A percentile compares a stretch with the other conserved stretches of the same genome.
These are phyloP conservation scores for Penicillium vulpinum DNA, from an alignment of 2,329 filamentous ascomycete species.

Conservation along the genomic window DNA sequence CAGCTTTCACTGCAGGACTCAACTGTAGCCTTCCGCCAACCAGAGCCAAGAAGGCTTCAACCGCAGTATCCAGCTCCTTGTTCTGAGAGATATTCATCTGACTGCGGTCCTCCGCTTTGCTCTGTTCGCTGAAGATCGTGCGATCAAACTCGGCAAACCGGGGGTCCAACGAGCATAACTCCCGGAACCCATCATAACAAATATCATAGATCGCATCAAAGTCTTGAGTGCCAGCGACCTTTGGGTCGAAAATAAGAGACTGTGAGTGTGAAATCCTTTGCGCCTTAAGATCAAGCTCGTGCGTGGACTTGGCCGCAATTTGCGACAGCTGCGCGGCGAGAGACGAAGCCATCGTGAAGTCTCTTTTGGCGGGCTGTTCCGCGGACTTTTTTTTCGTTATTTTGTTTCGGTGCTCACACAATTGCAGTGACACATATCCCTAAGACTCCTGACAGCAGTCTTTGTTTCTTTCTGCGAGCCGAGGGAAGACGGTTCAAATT, in stretches of 20 bases:
- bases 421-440: slow-evolving; percentile 7
- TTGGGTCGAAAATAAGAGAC: slow-evolving; percentile 88
- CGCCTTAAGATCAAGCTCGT: slow-evolving; percentile 87
- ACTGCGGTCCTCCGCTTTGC: slow-evolving; percentile 80
- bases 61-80: slow-evolving; percentile 70
- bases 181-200: slow-evolving; percentile 85
- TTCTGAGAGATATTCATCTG: slow-evolving; percentile 83
- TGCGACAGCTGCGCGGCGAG: slow-evolving; percentile 92
- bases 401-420: slow-evolving; percentile 6
- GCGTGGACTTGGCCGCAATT: slow-evolving; percentile 85
- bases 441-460: neutral
- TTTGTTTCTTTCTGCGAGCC: neutral
- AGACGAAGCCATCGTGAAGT: slow-evolving; percentile 69
- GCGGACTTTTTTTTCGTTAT: neutral
- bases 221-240: slow-evolving; percentile 80
- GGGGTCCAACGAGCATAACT: slow-evolving; percentile 81
- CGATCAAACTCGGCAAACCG: slow-evolving; percentile 73
- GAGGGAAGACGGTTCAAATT: neutral
- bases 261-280: slow-evolving; percentile 90
- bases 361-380: slow-evolving; percentile 12
- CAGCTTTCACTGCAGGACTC: slow-evolving; percentile 81
- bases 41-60: slow-evolving; percentile 81
- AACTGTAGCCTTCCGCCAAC: slow-evolving; percentile 75
- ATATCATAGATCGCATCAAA: slow-evolving; percentile 86
- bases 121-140: slow-evolving; percentile 90